These are phyloP conservation scores for Tribonema minus DNA, from an alignment of 108 stramenopile species.

Conservation along the genomic window DNA sequence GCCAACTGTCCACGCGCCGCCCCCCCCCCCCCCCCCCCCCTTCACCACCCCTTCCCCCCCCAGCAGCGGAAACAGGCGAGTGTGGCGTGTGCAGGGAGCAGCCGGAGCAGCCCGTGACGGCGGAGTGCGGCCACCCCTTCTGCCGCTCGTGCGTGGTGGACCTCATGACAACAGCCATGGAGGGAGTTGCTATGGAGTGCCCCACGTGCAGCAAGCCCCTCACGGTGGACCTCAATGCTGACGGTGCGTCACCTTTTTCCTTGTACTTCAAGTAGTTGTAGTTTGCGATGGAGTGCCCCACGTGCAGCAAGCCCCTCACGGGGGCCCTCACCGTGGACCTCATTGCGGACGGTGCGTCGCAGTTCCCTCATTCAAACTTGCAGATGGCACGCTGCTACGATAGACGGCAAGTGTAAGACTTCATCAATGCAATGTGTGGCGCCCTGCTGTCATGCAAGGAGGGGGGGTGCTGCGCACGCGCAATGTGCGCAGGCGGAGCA, in stretches of 20 bases:
- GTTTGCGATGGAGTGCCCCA: slow-evolving; percentile 17
- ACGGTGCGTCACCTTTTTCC: too few relatives aligned
- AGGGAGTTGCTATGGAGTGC: slow-evolving; percentile 16
- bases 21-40: too few relatives aligned
- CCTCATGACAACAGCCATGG: slow-evolving; percentile 23
- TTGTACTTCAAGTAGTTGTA: too few relatives aligned
- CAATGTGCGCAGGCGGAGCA: not conserved
- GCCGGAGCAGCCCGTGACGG: slow-evolving; percentile 38
- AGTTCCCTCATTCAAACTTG: too few relatives aligned
- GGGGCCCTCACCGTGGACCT: too few relatives aligned
- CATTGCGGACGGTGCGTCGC: too few relatives aligned
- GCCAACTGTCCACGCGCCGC: too few relatives aligned
- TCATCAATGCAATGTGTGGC: not conserved
- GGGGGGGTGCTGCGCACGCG: not conserved
- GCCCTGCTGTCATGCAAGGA: not conserved
- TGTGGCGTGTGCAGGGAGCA: slow-evolving; percentile 44
- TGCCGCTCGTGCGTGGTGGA: slow-evolving; percentile 39
- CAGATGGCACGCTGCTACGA: too few relatives aligned
- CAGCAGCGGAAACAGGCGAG: too few relatives aligned
- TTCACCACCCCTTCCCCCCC: too few relatives aligned
- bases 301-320: slow-evolving; percentile 35
- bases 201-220: slow-evolving; percentile 42
- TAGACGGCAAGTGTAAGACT: not conserved
- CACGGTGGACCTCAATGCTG: slow-evolving; percentile 36
- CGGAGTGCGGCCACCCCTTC: slow-evolving; percentile 43